Conservation (phyloP, 176 grass and related monocot species). For the Juncus inflexus region DNA sequence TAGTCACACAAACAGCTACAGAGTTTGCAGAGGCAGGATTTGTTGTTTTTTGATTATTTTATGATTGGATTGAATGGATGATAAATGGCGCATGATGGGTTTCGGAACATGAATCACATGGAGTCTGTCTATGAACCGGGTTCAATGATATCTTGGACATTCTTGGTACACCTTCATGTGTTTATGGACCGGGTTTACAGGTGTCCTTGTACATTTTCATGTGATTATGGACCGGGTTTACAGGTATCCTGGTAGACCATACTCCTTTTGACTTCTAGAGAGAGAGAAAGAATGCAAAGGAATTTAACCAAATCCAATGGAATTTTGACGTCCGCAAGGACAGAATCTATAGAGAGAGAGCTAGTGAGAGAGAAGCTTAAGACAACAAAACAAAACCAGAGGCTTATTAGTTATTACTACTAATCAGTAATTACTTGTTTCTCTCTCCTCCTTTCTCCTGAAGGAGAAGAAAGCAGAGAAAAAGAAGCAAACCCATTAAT, state of each 20-base stretch:
- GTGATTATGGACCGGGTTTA: neutral
- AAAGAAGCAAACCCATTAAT: constrained; percentile 19
- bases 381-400: neutral
- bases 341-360: constrained; percentile 40
- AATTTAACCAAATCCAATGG: constrained; percentile 75
- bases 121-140: neutral
- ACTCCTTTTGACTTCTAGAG: constrained; percentile 33
- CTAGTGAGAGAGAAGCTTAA: neutral
- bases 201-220: neutral
- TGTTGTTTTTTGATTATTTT: neutral
- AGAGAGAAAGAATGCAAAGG: constrained; percentile 14
- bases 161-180: neutral
- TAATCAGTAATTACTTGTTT: constrained; percentile 8
- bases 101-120: constrained; percentile 21
- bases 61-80: constrained; percentile 24
- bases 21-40: too few species aligned
- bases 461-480: constrained; percentile 29
- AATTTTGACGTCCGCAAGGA: constrained; percentile 99
- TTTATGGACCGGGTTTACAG: neutral
- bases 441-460: constrained; percentile 1
- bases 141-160: neutral
- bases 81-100: constrained; percentile 18
- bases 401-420: too few species aligned
- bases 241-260: neutral
- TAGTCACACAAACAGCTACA: too few species aligned